phyloP scores from a whole-genome alignment of 2,329 filamentous ascomycete genomes.

The Paraphoma chrysanthemicola region DNA sequence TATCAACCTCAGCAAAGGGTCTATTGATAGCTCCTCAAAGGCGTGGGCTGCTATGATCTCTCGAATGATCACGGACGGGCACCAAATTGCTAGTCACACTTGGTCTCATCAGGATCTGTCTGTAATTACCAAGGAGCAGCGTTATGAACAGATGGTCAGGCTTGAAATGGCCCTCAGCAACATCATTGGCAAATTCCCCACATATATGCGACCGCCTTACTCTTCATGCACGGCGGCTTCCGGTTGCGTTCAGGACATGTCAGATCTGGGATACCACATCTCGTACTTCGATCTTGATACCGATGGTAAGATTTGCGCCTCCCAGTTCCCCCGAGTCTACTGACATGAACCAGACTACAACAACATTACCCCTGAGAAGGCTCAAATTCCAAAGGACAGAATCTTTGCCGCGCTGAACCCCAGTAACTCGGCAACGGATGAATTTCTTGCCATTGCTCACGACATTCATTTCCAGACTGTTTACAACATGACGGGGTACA shows the following conservation, averaged over 20 bases:
- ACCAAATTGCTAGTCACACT: constrained; percentile 67
- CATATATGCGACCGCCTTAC: constrained; percentile 60
- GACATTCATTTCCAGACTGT: constrained; percentile 56
- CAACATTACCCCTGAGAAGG: constrained; percentile 36
- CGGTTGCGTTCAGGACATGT: constrained; percentile 44
- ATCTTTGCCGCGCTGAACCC: constrained; percentile 51
- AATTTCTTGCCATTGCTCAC: constrained; percentile 62
- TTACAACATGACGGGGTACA: constrained; percentile 49
- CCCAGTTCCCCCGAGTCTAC: not conserved
- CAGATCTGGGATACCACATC: constrained; percentile 63
- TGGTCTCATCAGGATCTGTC: constrained; percentile 62
- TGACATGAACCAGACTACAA: constrained; percentile 34
- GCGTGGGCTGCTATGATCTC: constrained; percentile 59
- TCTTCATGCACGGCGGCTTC: constrained; percentile 52
- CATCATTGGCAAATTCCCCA: constrained; percentile 62
- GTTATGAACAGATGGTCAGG: constrained; percentile 58
- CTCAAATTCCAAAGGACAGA: constrained; percentile 43
- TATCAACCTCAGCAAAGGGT: constrained; percentile 62
- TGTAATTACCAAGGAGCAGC: constrained; percentile 50
- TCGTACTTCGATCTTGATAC: constrained; percentile 68
- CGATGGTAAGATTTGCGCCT: constrained; percentile 37
- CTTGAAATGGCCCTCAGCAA: constrained; percentile 63
- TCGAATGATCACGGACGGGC: constrained; percentile 61
- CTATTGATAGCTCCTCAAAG: constrained; percentile 56
- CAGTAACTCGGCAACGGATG: constrained; percentile 25